phyloP scores from a whole-genome alignment of 2,329 filamentous ascomycete genomes.

The Botrytis sinoallii region DNA sequence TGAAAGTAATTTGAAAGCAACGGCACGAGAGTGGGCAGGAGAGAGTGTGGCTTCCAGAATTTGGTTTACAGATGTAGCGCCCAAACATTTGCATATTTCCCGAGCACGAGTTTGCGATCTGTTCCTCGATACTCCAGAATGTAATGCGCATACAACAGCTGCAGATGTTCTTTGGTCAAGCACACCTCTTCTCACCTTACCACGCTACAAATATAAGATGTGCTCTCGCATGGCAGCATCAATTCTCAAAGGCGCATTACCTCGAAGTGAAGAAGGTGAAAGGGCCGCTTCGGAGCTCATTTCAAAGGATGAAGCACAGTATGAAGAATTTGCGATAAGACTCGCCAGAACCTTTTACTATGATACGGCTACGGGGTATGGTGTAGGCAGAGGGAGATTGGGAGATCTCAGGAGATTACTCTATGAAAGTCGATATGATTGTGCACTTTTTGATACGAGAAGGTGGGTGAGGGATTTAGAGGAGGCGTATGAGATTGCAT shows the following conservation, averaged over 20 bases:
- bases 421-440: constrained; percentile 80
- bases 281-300: constrained; percentile 73
- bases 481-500: constrained; percentile 81
- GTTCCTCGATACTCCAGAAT: constrained; percentile 95
- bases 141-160: constrained; percentile 96
- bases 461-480: constrained; percentile 92
- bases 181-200: constrained; percentile 85
- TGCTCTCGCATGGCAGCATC: constrained; percentile 97
- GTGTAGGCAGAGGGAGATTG: constrained; percentile 64
- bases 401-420: constrained; percentile 76
- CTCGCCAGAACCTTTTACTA: constrained; percentile 66
- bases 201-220: constrained; percentile 97
- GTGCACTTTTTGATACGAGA: constrained; percentile 84
- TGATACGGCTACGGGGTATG: constrained; percentile 44
- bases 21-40: constrained; percentile 80
- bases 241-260: constrained; percentile 85
- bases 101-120: constrained; percentile 89
- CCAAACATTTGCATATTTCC: constrained; percentile 90
- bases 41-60: constrained; percentile 81
- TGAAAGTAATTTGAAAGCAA: constrained; percentile 78
- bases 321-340: constrained; percentile 72
- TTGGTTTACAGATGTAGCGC: constrained; percentile 93
- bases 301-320: constrained; percentile 72
- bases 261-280: constrained; percentile 64
- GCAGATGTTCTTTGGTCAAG: constrained; percentile 96